Conservation (phyloP, 306 rosid genomes). For the Cucurbita ficifolia region DNA sequence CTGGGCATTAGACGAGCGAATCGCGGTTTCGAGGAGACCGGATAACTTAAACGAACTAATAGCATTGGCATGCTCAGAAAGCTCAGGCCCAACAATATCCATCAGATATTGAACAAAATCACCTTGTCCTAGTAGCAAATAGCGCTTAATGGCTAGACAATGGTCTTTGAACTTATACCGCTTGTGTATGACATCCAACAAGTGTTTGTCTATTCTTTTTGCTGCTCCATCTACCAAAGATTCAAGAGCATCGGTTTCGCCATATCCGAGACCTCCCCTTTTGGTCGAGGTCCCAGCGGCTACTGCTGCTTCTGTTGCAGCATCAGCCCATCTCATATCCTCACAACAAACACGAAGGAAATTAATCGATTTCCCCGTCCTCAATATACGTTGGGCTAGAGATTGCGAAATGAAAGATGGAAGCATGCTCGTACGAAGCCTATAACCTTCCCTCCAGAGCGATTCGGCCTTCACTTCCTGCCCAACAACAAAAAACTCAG, state of each 20-base stretch:
- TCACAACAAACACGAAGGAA: slow-evolving; percentile 94
- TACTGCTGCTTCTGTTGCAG: slow-evolving; percentile 64
- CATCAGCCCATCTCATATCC: slow-evolving; percentile 82
- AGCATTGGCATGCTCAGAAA: slow-evolving; percentile 87
- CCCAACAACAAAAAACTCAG: slow-evolving; percentile 74
- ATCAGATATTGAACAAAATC: slow-evolving; percentile 93
- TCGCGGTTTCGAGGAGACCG: slow-evolving; percentile 79
- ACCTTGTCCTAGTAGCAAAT: slow-evolving; percentile 84
- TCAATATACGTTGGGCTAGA: slow-evolving; percentile 78
- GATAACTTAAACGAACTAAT: slow-evolving; percentile 88
- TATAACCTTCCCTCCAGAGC: slow-evolving; percentile 93
- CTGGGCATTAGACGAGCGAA: slow-evolving; percentile 89
- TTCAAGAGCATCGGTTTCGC: slow-evolving; percentile 88
- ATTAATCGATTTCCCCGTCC: slow-evolving; percentile 93
- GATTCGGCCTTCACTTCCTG: slow-evolving; percentile 95
- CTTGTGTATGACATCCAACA: slow-evolving; percentile 70
- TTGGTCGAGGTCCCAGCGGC: slow-evolving; percentile 61
- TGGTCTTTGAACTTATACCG: slow-evolving; percentile 87
- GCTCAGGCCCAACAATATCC: slow-evolving; percentile 96
- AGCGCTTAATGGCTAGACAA: slow-evolving; percentile 88
- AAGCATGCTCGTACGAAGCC: slow-evolving; percentile 81
- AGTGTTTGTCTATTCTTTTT: slow-evolving; percentile 79
- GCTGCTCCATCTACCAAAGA: slow-evolving; percentile 84
- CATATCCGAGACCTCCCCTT: slow-evolving; percentile 81
- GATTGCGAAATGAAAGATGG: slow-evolving; percentile 83